Evolutionary conservation across 371 early-diverging fungal species (phyloP).

Genomic region (Encephalitozoon cuniculi): DNA sequence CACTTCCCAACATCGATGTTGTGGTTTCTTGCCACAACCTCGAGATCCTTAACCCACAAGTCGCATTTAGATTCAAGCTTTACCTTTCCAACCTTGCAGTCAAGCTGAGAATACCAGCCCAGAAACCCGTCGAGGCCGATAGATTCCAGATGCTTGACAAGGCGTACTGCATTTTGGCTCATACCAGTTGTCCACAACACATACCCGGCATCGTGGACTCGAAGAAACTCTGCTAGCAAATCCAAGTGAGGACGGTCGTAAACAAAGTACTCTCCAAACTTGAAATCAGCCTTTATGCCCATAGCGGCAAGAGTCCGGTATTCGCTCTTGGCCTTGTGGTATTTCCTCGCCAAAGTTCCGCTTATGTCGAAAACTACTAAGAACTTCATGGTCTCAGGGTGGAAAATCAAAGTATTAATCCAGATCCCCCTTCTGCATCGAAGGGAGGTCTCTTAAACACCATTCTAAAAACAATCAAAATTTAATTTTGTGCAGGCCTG

Average conservation of each 20-base stretch:
- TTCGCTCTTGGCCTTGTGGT: slow-evolving; percentile 20
- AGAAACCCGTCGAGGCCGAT: slow-evolving; percentile 27
- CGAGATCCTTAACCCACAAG: slow-evolving; percentile 42
- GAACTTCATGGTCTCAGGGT: background rate
- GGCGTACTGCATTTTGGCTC: slow-evolving; percentile 42
- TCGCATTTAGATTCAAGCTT: slow-evolving; percentile 16
- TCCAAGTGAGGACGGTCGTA: slow-evolving; percentile 44
- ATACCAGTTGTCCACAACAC: slow-evolving; percentile 55
- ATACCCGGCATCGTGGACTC: slow-evolving; percentile 34
- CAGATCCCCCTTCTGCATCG: slow-evolving; percentile 5
- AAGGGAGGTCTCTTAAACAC: background rate
- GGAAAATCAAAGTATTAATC: slow-evolving; percentile 6
- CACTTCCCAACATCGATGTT: slow-evolving; percentile 27
- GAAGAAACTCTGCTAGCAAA: slow-evolving; percentile 33
- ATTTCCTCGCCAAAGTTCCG: slow-evolving; percentile 39
- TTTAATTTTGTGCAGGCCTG: background rate
- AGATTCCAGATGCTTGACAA: slow-evolving; percentile 20
- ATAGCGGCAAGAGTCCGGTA: background rate
- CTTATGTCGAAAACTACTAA: slow-evolving; percentile 51
- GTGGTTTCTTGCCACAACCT: slow-evolving; percentile 13
- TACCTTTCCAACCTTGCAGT: slow-evolving; percentile 26
- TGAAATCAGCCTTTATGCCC: background rate
- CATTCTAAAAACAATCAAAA: background rate
- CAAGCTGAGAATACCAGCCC: slow-evolving; percentile 14
- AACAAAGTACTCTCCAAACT: slow-evolving; percentile 2